Conservation (phyloP, 1,139 yeast species). For the Blastobotrys malaysiensis region DNA sequence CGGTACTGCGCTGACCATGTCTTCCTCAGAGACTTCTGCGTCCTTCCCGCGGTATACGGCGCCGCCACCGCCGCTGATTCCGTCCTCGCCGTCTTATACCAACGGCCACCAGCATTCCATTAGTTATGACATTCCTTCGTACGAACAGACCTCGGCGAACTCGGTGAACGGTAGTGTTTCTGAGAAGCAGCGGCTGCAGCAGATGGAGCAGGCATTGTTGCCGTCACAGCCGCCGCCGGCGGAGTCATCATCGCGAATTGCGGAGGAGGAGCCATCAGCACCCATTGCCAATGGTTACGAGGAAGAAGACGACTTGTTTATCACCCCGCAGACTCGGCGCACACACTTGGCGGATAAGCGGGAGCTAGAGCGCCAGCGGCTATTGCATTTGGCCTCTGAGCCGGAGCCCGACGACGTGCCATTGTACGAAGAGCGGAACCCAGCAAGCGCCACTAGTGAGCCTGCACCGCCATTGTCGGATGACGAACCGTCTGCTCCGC, state of each 20-base stretch:
- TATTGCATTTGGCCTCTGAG: conserved; percentile 22
- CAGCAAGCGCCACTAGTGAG: too few relatives aligned
- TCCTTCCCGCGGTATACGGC: not conserved
- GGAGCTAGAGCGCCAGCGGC: conserved; percentile 26
- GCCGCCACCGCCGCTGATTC: too few relatives aligned
- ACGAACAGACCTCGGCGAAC: conserved; percentile 12
- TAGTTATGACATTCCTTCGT: conserved; percentile 2
- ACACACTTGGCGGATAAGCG: conserved; percentile 20
- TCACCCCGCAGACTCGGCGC: not conserved
- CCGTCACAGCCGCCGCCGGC: conserved; percentile 60
- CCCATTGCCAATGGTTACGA: conserved; percentile 3
- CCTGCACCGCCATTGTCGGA: conserved; percentile 11
- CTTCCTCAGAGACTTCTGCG: conserved; percentile 1
- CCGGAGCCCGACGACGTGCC: conserved; percentile 25
- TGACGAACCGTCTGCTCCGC: conserved; percentile 12
- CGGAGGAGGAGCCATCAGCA: conserved; percentile 6
- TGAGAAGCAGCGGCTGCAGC: conserved; percentile 53
- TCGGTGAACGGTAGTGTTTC: conserved; percentile 6
- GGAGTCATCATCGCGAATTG: conserved; percentile 11
- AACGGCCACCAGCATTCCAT: not conserved
- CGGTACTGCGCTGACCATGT: conserved; percentile 4
- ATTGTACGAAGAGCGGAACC: conserved; percentile 19
- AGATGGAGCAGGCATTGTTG: conserved; percentile 50
- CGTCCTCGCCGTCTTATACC: conserved; percentile 4
- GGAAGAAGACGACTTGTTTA: not conserved